Percentiles rank a stretch among this genome's conserved stretches.
Evolutionary conservation across 2,329 filamentous ascomycete genomes (phyloP).

Genomic region (Botrytis sinoallii): DNA sequence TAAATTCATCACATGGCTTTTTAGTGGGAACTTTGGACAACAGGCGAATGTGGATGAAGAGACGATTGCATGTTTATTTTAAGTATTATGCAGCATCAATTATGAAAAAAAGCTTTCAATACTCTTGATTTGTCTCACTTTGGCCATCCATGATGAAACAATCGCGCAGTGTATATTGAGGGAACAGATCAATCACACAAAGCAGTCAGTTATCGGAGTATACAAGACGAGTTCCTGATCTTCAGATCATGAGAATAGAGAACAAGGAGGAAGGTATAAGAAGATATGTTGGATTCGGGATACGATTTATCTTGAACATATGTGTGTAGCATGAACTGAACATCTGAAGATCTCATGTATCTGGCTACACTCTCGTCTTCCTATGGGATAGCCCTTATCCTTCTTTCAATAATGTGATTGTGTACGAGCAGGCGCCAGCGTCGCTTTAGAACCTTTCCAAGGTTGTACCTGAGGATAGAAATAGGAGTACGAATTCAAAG

Average conservation of each 20-base stretch:
- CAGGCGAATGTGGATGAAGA: not conserved
- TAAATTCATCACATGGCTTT: not conserved
- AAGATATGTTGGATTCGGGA: not conserved
- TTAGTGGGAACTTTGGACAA: not conserved
- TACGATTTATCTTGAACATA: not conserved
- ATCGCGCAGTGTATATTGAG: not conserved
- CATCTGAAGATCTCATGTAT: not conserved
- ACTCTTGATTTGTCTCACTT: not conserved
- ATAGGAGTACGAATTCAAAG: not conserved
- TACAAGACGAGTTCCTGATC: not conserved
- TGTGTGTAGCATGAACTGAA: not conserved
- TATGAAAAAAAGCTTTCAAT: not conserved
- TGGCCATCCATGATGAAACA: not conserved
- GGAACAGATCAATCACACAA: too few species aligned
- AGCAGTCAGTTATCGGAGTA: not conserved
- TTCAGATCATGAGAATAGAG: not conserved
- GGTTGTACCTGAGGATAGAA: not conserved
- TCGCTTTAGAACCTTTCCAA: not conserved
- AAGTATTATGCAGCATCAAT: not conserved
- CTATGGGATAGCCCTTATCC: not conserved
- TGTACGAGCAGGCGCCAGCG: not conserved
- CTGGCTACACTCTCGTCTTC: not conserved
- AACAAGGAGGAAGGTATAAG: not conserved
- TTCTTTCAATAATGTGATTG: not conserved
- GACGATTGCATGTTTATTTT: not conserved